phyloP scores from a whole-genome alignment of 2,329 filamentous ascomycete species.

The Saccharata proteae region DNA sequence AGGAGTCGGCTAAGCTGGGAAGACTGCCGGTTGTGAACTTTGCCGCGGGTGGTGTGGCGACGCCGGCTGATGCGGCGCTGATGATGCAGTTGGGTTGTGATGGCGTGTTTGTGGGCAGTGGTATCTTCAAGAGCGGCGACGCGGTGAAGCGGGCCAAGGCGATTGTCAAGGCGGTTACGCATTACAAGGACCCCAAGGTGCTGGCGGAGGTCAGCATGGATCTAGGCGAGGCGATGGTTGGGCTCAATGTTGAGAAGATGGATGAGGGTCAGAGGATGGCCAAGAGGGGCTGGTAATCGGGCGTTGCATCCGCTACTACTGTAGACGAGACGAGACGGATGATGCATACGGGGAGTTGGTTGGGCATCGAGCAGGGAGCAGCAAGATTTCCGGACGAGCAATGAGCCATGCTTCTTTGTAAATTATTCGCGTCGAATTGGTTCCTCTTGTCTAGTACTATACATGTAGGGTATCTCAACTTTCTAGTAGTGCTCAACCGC shows the following conservation, averaged over 20 bases:
- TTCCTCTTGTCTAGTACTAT: too few species aligned
- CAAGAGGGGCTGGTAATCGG: slow-evolving; percentile 75
- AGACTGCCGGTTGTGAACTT: slow-evolving; percentile 95
- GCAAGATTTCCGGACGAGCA: too few species aligned
- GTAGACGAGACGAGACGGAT: too few species aligned
- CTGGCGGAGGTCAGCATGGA: slow-evolving; percentile 79
- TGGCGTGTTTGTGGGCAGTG: slow-evolving; percentile 91
- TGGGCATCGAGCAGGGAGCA: too few species aligned
- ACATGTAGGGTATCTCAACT: too few species aligned
- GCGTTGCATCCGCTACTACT: too few species aligned
- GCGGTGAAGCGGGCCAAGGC: slow-evolving; percentile 82
- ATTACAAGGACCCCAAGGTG: slow-evolving; percentile 75
- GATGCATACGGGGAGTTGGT: neutral
- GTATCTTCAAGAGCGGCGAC: slow-evolving; percentile 95
- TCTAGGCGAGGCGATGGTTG: slow-evolving; percentile 95
- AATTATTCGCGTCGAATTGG: too few species aligned
- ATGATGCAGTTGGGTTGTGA: slow-evolving; percentile 99
- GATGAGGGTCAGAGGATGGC: slow-evolving; percentile 70
- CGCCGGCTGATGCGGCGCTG: slow-evolving; percentile 87
- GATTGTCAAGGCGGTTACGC: slow-evolving; percentile 87
- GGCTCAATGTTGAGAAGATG: slow-evolving; percentile 77
- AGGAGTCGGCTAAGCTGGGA: slow-evolving; percentile 76
- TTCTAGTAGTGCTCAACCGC: too few species aligned
- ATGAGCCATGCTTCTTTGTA: too few species aligned
- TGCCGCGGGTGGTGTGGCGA: slow-evolving; percentile 97